phyloP scores from a whole-genome alignment of 2,329 filamentous ascomycete genomes.

The Verticillium nubilum region DNA sequence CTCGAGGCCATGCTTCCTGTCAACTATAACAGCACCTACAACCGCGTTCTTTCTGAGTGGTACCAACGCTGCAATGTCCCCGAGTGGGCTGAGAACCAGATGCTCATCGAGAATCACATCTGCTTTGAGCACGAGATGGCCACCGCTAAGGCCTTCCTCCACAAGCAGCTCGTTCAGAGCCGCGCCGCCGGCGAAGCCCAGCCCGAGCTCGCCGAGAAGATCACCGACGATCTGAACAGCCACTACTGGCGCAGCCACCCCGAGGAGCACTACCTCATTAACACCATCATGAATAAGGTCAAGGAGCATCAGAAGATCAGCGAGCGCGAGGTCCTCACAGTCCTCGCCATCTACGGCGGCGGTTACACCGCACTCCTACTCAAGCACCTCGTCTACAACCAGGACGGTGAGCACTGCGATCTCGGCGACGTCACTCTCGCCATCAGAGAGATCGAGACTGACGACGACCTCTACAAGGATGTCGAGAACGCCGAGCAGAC shows the following conservation, averaged over 20 bases:
- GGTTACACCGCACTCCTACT: neutral
- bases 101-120: constrained; percentile 8
- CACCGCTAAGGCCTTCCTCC: constrained; percentile 2
- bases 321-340: constrained; percentile 8
- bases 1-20: constrained; percentile 10
- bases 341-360: constrained; percentile 3
- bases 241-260: constrained; percentile 6
- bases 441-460: neutral
- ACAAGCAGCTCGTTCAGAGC: neutral
- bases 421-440: neutral
- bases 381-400: neutral
- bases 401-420: neutral
- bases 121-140: constrained; percentile 7
- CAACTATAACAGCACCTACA: constrained; percentile 10
- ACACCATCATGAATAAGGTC: constrained; percentile 3
- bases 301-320: neutral
- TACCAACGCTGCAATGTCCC: constrained; percentile 6
- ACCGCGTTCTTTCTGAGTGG: constrained; percentile 7
- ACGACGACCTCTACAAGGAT: neutral
- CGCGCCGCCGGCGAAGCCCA: constrained; percentile 3
- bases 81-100: constrained; percentile 6
- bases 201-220: neutral
- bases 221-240: constrained; percentile 9
- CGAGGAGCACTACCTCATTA: constrained; percentile 2
- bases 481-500: neutral